A percentile compares a stretch with the other conserved stretches of the same genome.
Conservation (phyloP, 2,329 filamentous ascomycete species). For the Neofusicoccum parvum region DNA sequence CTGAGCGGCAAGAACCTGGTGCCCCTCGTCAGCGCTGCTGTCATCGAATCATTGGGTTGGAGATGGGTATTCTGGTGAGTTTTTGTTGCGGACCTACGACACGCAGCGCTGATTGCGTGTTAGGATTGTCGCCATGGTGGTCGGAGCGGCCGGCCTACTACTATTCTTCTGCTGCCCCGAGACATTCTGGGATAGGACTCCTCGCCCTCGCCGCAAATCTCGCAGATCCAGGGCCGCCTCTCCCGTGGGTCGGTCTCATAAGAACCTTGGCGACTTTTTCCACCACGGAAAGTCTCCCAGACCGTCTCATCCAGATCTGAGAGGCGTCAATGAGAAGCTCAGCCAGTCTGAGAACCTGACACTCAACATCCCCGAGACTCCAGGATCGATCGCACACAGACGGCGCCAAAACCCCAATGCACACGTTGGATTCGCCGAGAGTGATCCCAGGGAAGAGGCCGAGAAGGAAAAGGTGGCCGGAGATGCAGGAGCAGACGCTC, state of each 20-base stretch:
- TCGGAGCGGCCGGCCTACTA: constrained; percentile 68
- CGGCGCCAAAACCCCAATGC: constrained; percentile 34
- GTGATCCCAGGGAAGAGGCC: not conserved
- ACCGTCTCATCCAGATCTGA: constrained; percentile 1
- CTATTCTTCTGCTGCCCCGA: constrained; percentile 92
- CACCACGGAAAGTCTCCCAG: not conserved
- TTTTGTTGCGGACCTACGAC: not conserved
- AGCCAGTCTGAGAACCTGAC: constrained; percentile 1
- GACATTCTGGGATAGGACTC: constrained; percentile 91
- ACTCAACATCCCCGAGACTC: not conserved
- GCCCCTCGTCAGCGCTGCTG: constrained; percentile 80
- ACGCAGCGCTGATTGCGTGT: not conserved
- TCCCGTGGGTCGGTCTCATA: not conserved
- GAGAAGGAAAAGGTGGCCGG: not conserved
- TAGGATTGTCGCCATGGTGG: constrained; percentile 80
- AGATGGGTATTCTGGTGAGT: constrained; percentile 85
- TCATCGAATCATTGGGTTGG: constrained; percentile 80
- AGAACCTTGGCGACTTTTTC: constrained; percentile 21
- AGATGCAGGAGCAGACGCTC: not conserved
- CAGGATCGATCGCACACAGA: not conserved
- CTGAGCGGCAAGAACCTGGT: constrained; percentile 90
- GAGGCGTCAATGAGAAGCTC: constrained; percentile 15
- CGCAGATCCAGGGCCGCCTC: constrained; percentile 9
- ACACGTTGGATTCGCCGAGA: constrained; percentile 60
- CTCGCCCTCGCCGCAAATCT: constrained; percentile 48